A percentile compares a stretch with the other conserved stretches of the same genome.
Conservation (phyloP, 129 eudicot genomes). For the Kitagawia praeruptora region DNA sequence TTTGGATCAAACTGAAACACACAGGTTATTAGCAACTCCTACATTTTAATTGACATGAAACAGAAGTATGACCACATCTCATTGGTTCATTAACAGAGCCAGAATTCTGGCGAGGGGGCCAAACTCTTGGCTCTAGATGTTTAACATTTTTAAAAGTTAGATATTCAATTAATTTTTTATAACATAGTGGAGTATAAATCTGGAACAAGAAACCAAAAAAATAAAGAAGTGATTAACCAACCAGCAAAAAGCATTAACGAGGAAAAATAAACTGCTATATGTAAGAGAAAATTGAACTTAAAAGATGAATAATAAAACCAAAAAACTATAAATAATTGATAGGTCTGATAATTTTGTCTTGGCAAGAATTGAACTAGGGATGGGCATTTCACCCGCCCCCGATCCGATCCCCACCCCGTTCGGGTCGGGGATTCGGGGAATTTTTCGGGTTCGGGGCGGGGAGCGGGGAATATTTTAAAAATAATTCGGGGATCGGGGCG, state of each 20-base stretch:
- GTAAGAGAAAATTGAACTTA: not conserved
- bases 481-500: no score
- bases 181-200: not conserved
- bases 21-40: not conserved
- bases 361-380: not conserved
- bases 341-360: not conserved
- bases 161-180: not conserved
- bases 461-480: no score
- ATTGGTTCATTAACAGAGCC: not conserved
- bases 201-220: not conserved
- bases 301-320: not conserved
- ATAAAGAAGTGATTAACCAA: not conserved
- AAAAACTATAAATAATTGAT: not conserved
- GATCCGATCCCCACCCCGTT: no score
- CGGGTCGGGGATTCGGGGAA: no score
- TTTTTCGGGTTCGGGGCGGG: no score
- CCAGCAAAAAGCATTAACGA: no score
- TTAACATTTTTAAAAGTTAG: not conserved
- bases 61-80: not conserved
- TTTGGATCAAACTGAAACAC: constrained; percentile 85
- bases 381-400: no score
- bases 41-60: not conserved
- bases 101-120: not conserved
- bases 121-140: not conserved
- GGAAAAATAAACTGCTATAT: not conserved